Evolutionary conservation across 2,329 filamentous ascomycete species (phyloP), one percentile per base, ranked within the genome.

Genomic region (Exophiala spinifera): DNA sequence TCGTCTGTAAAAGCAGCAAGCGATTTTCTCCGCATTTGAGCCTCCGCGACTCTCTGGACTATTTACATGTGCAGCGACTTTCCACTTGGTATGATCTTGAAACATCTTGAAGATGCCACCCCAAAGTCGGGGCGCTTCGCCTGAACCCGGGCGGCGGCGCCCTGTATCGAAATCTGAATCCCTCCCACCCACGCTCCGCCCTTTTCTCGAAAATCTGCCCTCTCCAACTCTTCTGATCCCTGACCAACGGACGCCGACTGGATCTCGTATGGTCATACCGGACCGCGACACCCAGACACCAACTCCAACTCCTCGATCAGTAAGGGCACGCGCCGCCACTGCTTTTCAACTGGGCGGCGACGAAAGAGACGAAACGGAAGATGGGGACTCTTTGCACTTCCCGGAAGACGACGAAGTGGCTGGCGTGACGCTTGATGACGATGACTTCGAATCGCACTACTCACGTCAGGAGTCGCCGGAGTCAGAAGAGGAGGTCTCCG

Each of bases 371-470:
- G 23, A 4, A 6, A 40, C 23, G 17, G 40, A 56, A 34, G 47
- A 56, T 25, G 59, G 51, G 23, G 46, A 50, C 21, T 44, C 5
- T 21, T 13, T 8, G 43, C 47, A 44, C 13, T 28, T 51, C 14
- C n/a, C n/a, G 10, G 42, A 28, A 15, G 51, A 57, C 3, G 51
- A 56, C 14, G 55, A 54, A 8, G 59, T 59, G 2, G 44, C 51
- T 13, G 62, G 61, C 3, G 56, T 63, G 45, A 59, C 52, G 10
- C 53, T 63, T 14, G 72, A 74, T 36, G 72, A 76, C 51, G 69
- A 68, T 3, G 73, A 76, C 53, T 75, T 76, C 45, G 70, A 74
- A 51, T 74, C 74, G 3, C 74, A 76, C 20, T 76, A 76, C 47
- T 75, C 69, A 3, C 54, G 72, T 17, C 70, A 71, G 25, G 68